Evolutionary conservation across 129 eudicot genomes (phyloP).

Genomic region (Saposhnikovia divaricata): DNA sequence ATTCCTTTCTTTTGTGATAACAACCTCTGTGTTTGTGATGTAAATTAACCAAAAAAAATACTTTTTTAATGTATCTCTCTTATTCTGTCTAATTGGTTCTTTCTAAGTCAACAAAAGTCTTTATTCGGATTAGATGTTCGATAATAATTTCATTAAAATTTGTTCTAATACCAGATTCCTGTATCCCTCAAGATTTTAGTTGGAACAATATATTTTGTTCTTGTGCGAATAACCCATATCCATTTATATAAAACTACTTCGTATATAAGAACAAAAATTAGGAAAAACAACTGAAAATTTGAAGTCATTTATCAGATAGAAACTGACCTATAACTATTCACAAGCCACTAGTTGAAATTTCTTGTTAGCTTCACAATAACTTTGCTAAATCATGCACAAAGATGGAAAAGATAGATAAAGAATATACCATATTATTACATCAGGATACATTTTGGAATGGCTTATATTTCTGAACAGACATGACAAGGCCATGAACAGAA

Average conservation of each 20-base stretch:
- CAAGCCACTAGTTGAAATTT: neutral
- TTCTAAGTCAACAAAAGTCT: neutral
- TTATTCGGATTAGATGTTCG: too few relatives aligned
- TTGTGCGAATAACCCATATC: too few relatives aligned
- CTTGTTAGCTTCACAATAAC: neutral
- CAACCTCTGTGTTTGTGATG: neutral
- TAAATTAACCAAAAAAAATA: too few relatives aligned
- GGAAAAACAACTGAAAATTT: too few relatives aligned
- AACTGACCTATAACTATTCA: neutral
- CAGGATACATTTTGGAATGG: neutral
- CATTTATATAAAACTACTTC: too few relatives aligned
- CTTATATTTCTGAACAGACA: neutral
- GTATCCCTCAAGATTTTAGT: too few relatives aligned
- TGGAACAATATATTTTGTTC: too few relatives aligned
- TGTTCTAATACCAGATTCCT: too few relatives aligned
- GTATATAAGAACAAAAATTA: too few relatives aligned
- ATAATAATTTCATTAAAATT: too few relatives aligned
- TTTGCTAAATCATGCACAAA: neutral
- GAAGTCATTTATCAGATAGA: neutral
- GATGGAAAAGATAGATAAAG: neutral
- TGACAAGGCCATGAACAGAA: neutral
- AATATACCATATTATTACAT: neutral
- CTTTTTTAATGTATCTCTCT: too few relatives aligned
- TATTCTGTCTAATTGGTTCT: neutral
- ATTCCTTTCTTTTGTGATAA: neutral